These are phyloP conservation scores for Mucor velutinosus DNA, from an alignment of 371 early-diverging fungal species.

Conservation along the genomic window DNA sequence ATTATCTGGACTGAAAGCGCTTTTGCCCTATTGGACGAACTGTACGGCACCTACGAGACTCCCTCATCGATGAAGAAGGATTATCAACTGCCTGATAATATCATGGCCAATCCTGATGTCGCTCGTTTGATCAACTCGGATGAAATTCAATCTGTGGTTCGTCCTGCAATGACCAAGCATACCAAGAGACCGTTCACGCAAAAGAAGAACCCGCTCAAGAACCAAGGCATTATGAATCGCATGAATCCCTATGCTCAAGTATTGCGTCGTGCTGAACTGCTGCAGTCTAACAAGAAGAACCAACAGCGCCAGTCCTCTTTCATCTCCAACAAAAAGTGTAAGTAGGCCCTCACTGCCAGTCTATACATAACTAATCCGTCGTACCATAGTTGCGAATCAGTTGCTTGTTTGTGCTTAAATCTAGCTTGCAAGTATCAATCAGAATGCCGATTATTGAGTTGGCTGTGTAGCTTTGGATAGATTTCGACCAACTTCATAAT, in stretches of 20 bases:
- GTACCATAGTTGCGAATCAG: not conserved
- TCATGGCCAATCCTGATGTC: slow-evolving; percentile 95
- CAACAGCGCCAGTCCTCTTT: not conserved
- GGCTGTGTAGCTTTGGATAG: too few relatives aligned
- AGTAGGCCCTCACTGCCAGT: not conserved
- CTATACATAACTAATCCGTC: not conserved
- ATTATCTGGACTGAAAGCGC: slow-evolving; percentile 99
- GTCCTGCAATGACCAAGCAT: slow-evolving; percentile 78
- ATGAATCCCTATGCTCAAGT: slow-evolving; percentile 97
- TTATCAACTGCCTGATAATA: slow-evolving; percentile 88
- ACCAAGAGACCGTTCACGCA: slow-evolving; percentile 90
- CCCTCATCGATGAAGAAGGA: slow-evolving; percentile 90
- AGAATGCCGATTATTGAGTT: too few relatives aligned
- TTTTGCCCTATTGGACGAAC: slow-evolving; percentile 91
- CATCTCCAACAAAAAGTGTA: not conserved
- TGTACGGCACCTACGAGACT: slow-evolving; percentile 92
- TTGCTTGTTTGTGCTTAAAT: not conserved
- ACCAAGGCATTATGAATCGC: slow-evolving; percentile 88
- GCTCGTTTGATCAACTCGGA: slow-evolving; percentile 96
- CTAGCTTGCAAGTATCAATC: not conserved
- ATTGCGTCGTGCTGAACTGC: slow-evolving; percentile 82
- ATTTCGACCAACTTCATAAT: too few relatives aligned
- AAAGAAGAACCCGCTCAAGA: slow-evolving; percentile 98
- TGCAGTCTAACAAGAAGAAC: slow-evolving; percentile 55
- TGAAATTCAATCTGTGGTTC: slow-evolving; percentile 96